These are phyloP conservation scores for Phoma sp. DNA, from an alignment of 2,329 filamentous ascomycete species.

Conservation along the genomic window DNA sequence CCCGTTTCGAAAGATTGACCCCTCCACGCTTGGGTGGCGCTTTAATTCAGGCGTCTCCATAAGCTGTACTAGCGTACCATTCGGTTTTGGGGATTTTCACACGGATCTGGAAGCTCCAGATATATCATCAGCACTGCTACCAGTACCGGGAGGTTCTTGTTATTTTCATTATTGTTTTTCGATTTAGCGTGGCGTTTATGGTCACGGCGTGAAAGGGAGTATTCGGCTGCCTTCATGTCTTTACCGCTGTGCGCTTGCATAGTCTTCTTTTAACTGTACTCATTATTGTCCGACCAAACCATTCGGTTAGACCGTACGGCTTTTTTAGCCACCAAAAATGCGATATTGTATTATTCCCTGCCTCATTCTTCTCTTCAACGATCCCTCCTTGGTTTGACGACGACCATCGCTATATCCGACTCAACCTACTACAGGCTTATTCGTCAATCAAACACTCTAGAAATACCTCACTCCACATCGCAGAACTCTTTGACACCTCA, in stretches of 20 bases:
- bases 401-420: too few species aligned
- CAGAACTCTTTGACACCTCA: not conserved
- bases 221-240: not conserved
- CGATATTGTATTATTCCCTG: not conserved
- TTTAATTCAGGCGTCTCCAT: not conserved
- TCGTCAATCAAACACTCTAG: slow-evolving; percentile 6
- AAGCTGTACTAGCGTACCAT: too few species aligned
- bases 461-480: slow-evolving; percentile 1
- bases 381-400: too few species aligned
- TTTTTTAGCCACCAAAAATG: not conserved
- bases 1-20: not conserved
- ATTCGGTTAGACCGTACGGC: not conserved
- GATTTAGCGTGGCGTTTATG: slow-evolving; percentile 18
- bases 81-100: too few species aligned
- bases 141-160: not conserved
- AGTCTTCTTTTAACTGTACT: not conserved
- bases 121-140: not conserved
- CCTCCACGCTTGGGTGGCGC: too few species aligned
- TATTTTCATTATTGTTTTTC: not conserved
- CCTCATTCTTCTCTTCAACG: not conserved
- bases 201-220: slow-evolving; percentile 2
- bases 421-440: not conserved
- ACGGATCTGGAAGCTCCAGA: too few species aligned
- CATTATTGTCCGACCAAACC: not conserved
- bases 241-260: not conserved